Evolutionary conservation across 352 stramenopile genomes (phyloP).

Genomic region (Discostella stelligera): DNA sequence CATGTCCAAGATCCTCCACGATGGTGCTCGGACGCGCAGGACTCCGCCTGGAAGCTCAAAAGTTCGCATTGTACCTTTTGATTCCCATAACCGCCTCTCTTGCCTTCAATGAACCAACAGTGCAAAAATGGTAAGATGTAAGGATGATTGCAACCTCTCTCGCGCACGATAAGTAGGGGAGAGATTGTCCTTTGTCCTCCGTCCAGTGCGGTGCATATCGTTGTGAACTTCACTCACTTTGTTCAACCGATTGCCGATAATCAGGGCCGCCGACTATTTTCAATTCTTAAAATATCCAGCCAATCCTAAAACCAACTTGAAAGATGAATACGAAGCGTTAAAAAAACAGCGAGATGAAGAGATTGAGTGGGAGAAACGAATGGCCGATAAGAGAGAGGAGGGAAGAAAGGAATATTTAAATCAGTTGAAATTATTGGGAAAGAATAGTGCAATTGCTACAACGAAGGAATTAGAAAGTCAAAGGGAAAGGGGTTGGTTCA

Average conservation of each 20-base stretch:
- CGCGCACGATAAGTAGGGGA: too few species aligned
- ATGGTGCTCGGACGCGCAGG: conserved; percentile 74
- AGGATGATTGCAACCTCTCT: background rate
- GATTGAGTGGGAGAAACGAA: conserved; percentile 41
- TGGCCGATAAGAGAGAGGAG: conserved; percentile 33
- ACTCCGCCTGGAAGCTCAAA: conserved; percentile 73
- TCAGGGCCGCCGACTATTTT: conserved; percentile 72
- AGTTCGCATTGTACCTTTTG: conserved; percentile 73
- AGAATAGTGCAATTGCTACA: background rate
- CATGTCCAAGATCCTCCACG: too few species aligned
- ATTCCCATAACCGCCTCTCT: conserved; percentile 74
- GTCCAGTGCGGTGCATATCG: too few species aligned
- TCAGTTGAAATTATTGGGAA: conserved; percentile 47
- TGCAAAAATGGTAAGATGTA: conserved; percentile 50
- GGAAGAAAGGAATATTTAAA: conserved; percentile 48
- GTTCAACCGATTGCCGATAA: background rate
- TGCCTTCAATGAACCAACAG: conserved; percentile 69
- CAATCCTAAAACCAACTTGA: conserved; percentile 78
- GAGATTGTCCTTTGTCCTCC: too few species aligned
- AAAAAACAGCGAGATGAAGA: conserved; percentile 56
- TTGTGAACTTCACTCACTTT: background rate
- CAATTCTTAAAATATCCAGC: conserved; percentile 81
- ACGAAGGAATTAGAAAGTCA: conserved; percentile 1
- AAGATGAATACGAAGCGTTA: conserved; percentile 70
- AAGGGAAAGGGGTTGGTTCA: conserved; percentile 39